A percentile compares a stretch with the other conserved stretches of the same genome.
Conservation (phyloP, 257 asterid genomes). For the Capsicum rhomboideum region DNA sequence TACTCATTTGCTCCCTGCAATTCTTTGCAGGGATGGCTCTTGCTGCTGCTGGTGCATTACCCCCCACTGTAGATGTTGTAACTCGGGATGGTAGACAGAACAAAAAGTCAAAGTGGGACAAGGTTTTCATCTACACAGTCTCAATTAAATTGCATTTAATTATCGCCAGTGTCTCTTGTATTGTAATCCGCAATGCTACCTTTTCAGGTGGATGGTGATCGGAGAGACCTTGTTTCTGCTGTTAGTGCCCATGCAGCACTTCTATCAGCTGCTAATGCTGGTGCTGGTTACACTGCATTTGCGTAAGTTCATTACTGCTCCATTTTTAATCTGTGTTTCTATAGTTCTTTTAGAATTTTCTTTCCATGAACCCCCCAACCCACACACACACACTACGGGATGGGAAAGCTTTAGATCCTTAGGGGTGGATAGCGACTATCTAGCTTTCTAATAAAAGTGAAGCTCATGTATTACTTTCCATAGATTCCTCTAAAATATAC, state of each 20-base stretch:
- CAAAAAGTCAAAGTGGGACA: constrained; percentile 99
- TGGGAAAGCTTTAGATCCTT: background rate
- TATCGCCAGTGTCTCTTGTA: background rate
- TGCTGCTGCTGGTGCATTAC: constrained; percentile 16
- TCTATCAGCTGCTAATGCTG: constrained; percentile 77
- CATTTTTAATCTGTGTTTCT: background rate
- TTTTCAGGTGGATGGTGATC: constrained; percentile 75
- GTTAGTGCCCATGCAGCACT: constrained; percentile 66
- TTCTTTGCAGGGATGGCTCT: background rate
- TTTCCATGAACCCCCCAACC: background rate
- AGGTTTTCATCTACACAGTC: constrained; percentile 38
- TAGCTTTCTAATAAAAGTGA: background rate
- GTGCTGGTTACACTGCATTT: constrained; percentile 89
- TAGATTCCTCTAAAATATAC: background rate
- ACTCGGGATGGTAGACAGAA: constrained; percentile 78
- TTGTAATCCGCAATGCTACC: background rate
- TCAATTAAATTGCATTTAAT: constrained; percentile 10
- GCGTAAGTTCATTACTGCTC: constrained; percentile 52
- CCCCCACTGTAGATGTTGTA: constrained; percentile 32
- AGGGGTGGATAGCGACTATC: background rate
- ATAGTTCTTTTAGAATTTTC: background rate
- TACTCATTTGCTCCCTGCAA: background rate
- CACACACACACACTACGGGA: background rate
- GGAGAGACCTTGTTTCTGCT: constrained; percentile 50
- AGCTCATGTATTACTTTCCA: background rate